These are phyloP conservation scores for Lactifluus piperatus DNA, from an alignment of 768 basidiomycete genomes.

Conservation along the genomic window DNA sequence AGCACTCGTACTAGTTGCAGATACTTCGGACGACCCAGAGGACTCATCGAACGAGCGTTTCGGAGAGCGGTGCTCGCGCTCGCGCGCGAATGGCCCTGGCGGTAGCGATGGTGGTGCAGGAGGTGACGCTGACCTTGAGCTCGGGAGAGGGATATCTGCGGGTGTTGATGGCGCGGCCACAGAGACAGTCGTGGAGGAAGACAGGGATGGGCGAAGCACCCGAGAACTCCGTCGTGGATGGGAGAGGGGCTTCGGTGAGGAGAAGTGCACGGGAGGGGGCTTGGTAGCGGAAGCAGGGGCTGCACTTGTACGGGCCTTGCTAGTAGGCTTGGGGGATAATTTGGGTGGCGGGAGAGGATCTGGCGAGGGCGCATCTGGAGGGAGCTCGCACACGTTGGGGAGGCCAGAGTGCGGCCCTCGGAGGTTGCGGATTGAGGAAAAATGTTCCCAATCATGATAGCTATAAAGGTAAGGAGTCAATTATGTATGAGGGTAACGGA, in stretches of 20 bases:
- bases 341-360: constrained; percentile 27
- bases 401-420: constrained; percentile 74
- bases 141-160: constrained; percentile 30
- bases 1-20: constrained; percentile 24
- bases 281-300: constrained; percentile 9
- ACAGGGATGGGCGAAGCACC: constrained; percentile 1
- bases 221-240: constrained; percentile 12
- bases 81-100: constrained; percentile 24
- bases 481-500: constrained; percentile 10
- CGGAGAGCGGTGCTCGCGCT: constrained; percentile 36
- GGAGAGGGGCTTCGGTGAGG: constrained; percentile 12
- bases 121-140: constrained; percentile 31
- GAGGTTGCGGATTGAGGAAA: constrained; percentile 85
- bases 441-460: constrained; percentile 94
- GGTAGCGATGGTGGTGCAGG: constrained; percentile 25
- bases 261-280: constrained; percentile 16
- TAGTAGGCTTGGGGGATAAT: constrained; percentile 20
- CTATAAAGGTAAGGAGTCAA: constrained; percentile 29
- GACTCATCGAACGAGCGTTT: constrained; percentile 56
- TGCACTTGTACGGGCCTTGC: constrained; percentile 21
- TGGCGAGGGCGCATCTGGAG: constrained; percentile 27
- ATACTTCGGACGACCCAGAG: constrained; percentile 32
- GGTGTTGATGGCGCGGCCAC: constrained; percentile 23
- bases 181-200: constrained; percentile 6
- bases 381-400: constrained; percentile 50